Evolutionary conservation across 2,329 filamentous ascomycete genomes (phyloP).

Genomic region (Clathrospora elynae): DNA sequence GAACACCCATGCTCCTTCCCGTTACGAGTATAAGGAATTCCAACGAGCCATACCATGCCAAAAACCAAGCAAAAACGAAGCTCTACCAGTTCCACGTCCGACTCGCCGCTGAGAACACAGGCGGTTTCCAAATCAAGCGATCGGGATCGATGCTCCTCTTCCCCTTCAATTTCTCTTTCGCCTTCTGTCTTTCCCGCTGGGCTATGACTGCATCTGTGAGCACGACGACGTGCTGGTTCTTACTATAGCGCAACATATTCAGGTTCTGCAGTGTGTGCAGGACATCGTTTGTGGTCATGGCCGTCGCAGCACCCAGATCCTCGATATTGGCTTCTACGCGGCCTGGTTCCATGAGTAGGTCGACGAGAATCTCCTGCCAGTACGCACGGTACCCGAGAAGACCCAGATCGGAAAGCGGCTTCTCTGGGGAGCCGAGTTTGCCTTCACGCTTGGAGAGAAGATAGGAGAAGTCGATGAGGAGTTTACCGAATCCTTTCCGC

Average conservation of each 20-base stretch:
- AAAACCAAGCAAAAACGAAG: too few species aligned
- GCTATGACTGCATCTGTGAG: slow-evolving; percentile 81
- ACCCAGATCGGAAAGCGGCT: slow-evolving; percentile 91
- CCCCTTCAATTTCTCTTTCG: slow-evolving; percentile 80
- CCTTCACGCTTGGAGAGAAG: slow-evolving; percentile 94
- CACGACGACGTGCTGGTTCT: slow-evolving; percentile 95
- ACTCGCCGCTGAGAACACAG: slow-evolving; percentile 86
- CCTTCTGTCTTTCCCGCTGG: slow-evolving; percentile 70
- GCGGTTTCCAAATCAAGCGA: slow-evolving; percentile 91
- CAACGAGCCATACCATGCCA: too few species aligned
- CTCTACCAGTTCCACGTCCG: slow-evolving; percentile 91
- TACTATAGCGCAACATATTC: slow-evolving; percentile 94
- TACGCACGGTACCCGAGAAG: slow-evolving; percentile 94
- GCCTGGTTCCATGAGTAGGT: slow-evolving; percentile 69
- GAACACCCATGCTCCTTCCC: not conserved
- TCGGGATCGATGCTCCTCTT: slow-evolving; percentile 77
- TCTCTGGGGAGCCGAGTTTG: slow-evolving; percentile 94
- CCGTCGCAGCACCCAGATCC: slow-evolving; percentile 74
- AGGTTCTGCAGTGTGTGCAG: slow-evolving; percentile 92
- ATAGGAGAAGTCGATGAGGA: slow-evolving; percentile 97
- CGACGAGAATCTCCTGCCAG: slow-evolving; percentile 94
- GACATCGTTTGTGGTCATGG: slow-evolving; percentile 98
- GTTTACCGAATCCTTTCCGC: slow-evolving; percentile 86
- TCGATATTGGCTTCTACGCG: slow-evolving; percentile 82
- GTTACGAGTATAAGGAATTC: too few species aligned